Base-by-base conservation (phyloP, 306 rosid genomes). In the Malus domestica region DNA sequence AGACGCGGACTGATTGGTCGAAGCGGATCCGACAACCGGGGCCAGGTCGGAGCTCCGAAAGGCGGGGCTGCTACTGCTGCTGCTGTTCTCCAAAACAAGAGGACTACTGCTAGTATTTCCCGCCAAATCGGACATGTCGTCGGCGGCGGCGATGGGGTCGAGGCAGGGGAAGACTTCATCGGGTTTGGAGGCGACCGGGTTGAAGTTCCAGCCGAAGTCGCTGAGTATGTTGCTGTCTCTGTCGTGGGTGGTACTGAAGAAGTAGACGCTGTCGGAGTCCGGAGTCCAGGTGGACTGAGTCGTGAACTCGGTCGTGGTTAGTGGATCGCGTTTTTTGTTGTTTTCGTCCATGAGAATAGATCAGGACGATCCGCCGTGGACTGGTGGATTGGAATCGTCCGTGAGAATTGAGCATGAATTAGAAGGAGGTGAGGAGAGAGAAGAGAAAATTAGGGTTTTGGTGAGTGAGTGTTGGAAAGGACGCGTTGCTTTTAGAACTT, bases 161-260 rank as follows among this genome's bases (percentile, higher is more conserved):
- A 80, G 73, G 62, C 62, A 29, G 15, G 59, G 9, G 29, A 65
- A 71, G 40, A 68, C 70, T 0, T 77, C 55, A 51, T 51, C 52
- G 13, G 67, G 65, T 42, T 45, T 55, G 12, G 30, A 46, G 12
- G 72, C 84, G 4, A 80, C 87, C 20, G 85, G 81, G 20, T 71
- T 82, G 42, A 86, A 70, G 78, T 81, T 87, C 97, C 97, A 92
- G 0, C 96, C 96, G 84, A 92, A 88, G 16, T 95, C 91, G 55
- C 85, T 58, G 71, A 91, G 88, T 57, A 90, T 80, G 76, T 55
- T 78, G 80, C 76, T 71, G 7, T 88, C 89, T 33, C 85, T 75
- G 4, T 74, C 86, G 27, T 64, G 44, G 14, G 20, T 81, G 14
- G 20, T 81, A 58, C 87, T 1, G 82, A 89, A 86, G 82, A 85